phyloP scores from a whole-genome alignment of 2,329 filamentous ascomycete genomes.

The Ophiostoma populinum region DNA sequence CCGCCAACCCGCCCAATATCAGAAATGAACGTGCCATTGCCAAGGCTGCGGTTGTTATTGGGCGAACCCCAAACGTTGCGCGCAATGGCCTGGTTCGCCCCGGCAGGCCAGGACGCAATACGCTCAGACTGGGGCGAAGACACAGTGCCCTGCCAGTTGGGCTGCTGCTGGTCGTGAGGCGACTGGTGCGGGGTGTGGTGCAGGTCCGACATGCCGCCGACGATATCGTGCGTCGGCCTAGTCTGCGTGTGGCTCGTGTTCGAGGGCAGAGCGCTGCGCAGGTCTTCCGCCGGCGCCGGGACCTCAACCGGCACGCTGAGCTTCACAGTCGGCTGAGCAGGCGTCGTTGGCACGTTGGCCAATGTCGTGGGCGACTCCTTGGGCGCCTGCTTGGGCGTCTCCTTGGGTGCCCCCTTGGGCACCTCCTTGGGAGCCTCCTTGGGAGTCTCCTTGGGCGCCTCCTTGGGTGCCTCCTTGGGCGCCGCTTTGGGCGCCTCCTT shows the following conservation, averaged over 20 bases:
- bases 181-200: slow-evolving; percentile 13
- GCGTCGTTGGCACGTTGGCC: neutral
- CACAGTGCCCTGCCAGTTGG: slow-evolving; percentile 23
- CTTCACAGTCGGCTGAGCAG: neutral
- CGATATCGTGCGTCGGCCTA: neutral
- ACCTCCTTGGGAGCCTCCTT: no score
- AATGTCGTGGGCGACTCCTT: neutral
- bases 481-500: no score
- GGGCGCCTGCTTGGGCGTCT: no score
- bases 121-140: slow-evolving; percentile 25
- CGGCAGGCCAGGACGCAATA: slow-evolving; percentile 33
- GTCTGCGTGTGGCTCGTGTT: neutral
- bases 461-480: neutral
- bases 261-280: neutral
- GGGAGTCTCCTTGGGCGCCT: no score
- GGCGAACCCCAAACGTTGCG: slow-evolving; percentile 61
- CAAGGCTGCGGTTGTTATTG: slow-evolving; percentile 52
- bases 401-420: no score
- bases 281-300: neutral
- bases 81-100: slow-evolving; percentile 24
- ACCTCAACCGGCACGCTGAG: neutral
- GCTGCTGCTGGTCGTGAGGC: slow-evolving; percentile 4
- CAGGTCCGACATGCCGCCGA: neutral
- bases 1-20: slow-evolving; percentile 35
- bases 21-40: slow-evolving; percentile 60